Conservation (phyloP, 306 rosid genomes). For the Albizia julibrissin region DNA sequence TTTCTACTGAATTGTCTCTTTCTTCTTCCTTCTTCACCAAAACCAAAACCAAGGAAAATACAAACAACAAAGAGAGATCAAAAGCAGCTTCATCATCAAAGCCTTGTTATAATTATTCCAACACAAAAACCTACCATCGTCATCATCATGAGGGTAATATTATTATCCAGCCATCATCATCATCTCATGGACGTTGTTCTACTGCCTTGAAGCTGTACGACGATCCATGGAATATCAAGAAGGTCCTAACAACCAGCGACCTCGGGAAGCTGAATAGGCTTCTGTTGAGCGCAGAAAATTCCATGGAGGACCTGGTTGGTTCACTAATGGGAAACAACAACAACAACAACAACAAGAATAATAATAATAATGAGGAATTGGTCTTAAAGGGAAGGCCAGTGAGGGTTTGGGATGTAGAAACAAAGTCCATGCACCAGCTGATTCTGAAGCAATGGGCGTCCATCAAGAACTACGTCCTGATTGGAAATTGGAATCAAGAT, state of each 20-base stretch:
- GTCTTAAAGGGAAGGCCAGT: neutral
- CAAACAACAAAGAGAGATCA: neutral
- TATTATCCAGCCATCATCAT: neutral
- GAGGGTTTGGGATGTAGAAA: conserved; percentile 34
- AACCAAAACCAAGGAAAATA: neutral
- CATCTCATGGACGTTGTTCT: neutral
- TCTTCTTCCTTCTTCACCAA: neutral
- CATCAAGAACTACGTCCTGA: conserved; percentile 18
- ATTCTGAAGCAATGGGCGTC: conserved; percentile 39
- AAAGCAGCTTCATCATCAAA: neutral
- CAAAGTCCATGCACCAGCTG: conserved; percentile 22
- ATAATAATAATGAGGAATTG: neutral
- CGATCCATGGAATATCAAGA: conserved; percentile 35
- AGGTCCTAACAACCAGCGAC: conserved; percentile 23
- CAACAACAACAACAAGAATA: no score
- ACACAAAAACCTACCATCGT: neutral
- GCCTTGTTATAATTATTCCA: neutral
- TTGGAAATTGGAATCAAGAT: conserved; percentile 27
- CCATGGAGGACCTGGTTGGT: neutral
- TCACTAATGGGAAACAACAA: neutral
- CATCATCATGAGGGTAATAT: neutral
- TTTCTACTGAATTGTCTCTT: conserved; percentile 3
- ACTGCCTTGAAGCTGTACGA: conserved; percentile 14
- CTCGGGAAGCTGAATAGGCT: conserved; percentile 23
- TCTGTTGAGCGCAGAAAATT: neutral